A percentile compares a stretch with the other conserved stretches of the same genome.
These are phyloP conservation scores for Sambucus nigra DNA, from an alignment of 129 eudicot species.

Conservation along the genomic window DNA sequence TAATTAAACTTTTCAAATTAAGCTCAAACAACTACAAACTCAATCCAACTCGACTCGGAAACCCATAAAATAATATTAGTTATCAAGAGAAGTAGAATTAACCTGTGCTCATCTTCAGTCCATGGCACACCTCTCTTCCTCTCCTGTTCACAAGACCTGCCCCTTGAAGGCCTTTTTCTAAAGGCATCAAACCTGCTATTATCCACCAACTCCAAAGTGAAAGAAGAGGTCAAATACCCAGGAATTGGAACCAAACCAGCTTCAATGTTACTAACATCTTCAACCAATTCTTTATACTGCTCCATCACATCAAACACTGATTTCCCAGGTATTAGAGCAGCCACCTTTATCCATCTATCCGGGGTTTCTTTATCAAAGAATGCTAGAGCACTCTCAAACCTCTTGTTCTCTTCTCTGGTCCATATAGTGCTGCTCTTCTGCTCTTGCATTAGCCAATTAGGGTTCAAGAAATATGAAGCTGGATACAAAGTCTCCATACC, in stretches of 20 bases:
- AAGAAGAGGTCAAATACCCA: slow-evolving; percentile 46
- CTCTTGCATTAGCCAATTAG: slow-evolving; percentile 28
- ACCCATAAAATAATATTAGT: too few relatives aligned
- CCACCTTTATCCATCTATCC: slow-evolving; percentile 71
- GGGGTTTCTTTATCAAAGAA: slow-evolving; percentile 67
- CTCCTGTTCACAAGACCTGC: slow-evolving; percentile 39
- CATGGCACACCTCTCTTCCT: slow-evolving; percentile 62
- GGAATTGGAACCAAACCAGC: slow-evolving; percentile 71
- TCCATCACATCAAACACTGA: slow-evolving; percentile 68
- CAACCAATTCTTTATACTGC: slow-evolving; percentile 60
- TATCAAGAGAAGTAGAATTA: neutral
- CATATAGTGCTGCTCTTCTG: slow-evolving; percentile 40
- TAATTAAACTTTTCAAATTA: too few relatives aligned
- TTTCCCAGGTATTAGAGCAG: slow-evolving; percentile 74
- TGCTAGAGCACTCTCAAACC: slow-evolving; percentile 79
- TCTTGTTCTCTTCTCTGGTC: slow-evolving; percentile 84
- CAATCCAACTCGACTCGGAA: too few relatives aligned
- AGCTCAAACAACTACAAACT: too few relatives aligned
- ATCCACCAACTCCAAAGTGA: slow-evolving; percentile 36
- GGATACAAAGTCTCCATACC: slow-evolving; percentile 43
- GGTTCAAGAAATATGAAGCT: slow-evolving; percentile 25
- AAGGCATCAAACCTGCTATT: slow-evolving; percentile 12
- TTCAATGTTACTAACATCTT: slow-evolving; percentile 73
- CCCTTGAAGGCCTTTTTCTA: slow-evolving; percentile 22
- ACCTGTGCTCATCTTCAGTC: slow-evolving; percentile 76